phyloP scores from a whole-genome alignment of 495 filamentous ascomycete species.

The Trichocladium uniseriatum region DNA sequence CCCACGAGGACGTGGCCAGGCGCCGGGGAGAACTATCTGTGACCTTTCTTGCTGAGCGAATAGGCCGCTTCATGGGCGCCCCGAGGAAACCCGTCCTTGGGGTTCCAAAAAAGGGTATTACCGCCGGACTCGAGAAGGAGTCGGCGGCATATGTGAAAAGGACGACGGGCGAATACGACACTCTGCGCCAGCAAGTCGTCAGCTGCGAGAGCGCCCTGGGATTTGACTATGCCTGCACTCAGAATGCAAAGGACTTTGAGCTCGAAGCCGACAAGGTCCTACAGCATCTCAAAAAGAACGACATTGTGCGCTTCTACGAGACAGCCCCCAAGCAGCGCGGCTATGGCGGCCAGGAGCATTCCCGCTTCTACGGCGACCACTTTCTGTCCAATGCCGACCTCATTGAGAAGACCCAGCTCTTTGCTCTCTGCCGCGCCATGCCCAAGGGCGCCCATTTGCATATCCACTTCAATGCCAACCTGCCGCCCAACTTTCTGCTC shows the following conservation, averaged over 20 bases:
- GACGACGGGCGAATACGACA: slow-evolving; percentile 4
- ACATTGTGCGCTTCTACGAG: slow-evolving; percentile 22
- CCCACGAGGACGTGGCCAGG: not conserved
- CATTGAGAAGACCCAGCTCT: slow-evolving; percentile 38
- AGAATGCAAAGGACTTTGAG: slow-evolving; percentile 14
- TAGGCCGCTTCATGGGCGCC: not conserved
- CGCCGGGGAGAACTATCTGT: not conserved
- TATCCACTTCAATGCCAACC: slow-evolving; percentile 49
- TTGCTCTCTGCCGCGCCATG: slow-evolving; percentile 33
- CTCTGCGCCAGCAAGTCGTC: slow-evolving; percentile 5
- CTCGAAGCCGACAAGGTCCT: slow-evolving; percentile 26
- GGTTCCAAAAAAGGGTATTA: not conserved
- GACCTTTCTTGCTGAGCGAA: not conserved
- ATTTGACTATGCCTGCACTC: slow-evolving; percentile 17
- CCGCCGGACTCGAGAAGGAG: not conserved
- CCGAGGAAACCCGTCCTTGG: not conserved
- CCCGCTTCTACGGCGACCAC: slow-evolving; percentile 34
- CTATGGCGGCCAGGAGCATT: slow-evolving; percentile 24
- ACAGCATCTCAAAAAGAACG: slow-evolving; percentile 23
- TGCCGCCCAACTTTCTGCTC: slow-evolving; percentile 40
- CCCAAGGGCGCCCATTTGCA: slow-evolving; percentile 49
- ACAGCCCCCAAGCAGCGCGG: slow-evolving; percentile 13
- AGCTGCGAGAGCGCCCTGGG: slow-evolving; percentile 14
- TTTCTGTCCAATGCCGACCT: slow-evolving; percentile 40
- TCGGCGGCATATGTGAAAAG: not conserved